A percentile compares a stretch with the other conserved stretches of the same genome.
These are phyloP conservation scores for Calonectria ilicicola DNA, from an alignment of 2,329 filamentous ascomycete genomes.

Conservation along the genomic window DNA sequence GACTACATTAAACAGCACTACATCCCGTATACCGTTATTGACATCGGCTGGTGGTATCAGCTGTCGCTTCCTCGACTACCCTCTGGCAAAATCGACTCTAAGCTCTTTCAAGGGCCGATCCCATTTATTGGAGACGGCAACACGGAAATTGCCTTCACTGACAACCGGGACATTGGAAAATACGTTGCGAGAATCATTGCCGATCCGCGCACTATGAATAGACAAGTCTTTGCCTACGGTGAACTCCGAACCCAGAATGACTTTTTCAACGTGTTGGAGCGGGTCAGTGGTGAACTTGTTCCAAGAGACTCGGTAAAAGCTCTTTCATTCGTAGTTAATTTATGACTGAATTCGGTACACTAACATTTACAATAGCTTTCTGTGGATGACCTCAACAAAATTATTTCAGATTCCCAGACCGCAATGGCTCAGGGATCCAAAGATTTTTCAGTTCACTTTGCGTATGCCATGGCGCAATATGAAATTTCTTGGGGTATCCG, in stretches of 20 bases:
- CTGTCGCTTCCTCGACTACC: conserved; percentile 46
- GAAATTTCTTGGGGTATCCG: conserved; percentile 37
- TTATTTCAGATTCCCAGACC: neutral
- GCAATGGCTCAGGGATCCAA: neutral
- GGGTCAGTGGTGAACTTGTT: conserved; percentile 60
- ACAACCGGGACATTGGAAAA: conserved; percentile 63
- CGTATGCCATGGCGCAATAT: neutral
- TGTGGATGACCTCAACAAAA: neutral
- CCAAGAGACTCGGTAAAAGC: conserved; percentile 19
- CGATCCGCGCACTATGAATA: conserved; percentile 63
- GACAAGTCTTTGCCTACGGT: conserved; percentile 60
- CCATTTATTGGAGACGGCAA: conserved; percentile 59
- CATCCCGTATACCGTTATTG: conserved; percentile 68
- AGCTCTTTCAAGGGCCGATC: conserved; percentile 41
- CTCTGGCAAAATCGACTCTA: conserved; percentile 44
- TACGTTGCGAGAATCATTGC: conserved; percentile 63
- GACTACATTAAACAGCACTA: neutral
- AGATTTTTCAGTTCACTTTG: neutral
- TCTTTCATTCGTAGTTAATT: neutral
- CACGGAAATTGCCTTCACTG: conserved; percentile 55
- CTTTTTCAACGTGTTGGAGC: conserved; percentile 59
- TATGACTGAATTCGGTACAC: neutral
- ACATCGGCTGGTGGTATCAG: conserved; percentile 70
- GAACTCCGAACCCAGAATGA: conserved; percentile 59
- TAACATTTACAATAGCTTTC: neutral